Evolutionary conservation across 2,329 filamentous ascomycete species (phyloP), one percentile per base, ranked within the genome.

Genomic region (Waltergamsia citrina): DNA sequence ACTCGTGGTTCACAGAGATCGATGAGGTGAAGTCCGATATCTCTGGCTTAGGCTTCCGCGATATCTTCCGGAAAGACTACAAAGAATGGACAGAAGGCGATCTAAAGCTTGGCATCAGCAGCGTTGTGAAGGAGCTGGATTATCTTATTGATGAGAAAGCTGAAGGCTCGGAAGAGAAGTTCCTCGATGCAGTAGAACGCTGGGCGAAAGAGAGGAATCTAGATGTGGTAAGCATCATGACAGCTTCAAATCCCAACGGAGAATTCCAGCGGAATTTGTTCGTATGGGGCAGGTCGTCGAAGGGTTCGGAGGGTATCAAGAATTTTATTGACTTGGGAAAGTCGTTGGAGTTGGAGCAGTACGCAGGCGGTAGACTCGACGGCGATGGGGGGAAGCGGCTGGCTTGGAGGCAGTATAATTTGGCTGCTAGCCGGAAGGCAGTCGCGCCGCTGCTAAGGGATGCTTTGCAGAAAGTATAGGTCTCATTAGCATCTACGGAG

Each of bases 11-110:
- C 49, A 52, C 67, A 5, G 60, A 73, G 36, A 67, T 88, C 18
- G 63, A 66, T 1, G 55, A 55, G 5, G 78, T 83, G 5, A 88
- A 88, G 54, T 70, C 75, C 41, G 72, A 86, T 43, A 67, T 92
- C 33, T 71, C 68, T 3, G 44, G 50, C 0, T 57, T 92, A 29
- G 62, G 58, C 24, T 55, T 86, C 43, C 60, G 69, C 16, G 84
- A 88, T 44, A 69, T 88, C 25, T 56, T 90, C 34, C 68, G 81
- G 42, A 90, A 90, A 54, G 85, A 93, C 57, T 93, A 88, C 59
- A 93, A 93, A 60, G 69, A 83, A 49, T 92, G 84, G 84, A 60
- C 59, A 9, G 73, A 76, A 36, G 60, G 60, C 9, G 59, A 55
- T 1, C 50, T 75, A 24, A 64, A 59, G 14, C 64, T 90, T 5